These are phyloP conservation scores for Elsinoe fawcettii DNA, from an alignment of 2,329 filamentous ascomycete species.

Conservation along the genomic window DNA sequence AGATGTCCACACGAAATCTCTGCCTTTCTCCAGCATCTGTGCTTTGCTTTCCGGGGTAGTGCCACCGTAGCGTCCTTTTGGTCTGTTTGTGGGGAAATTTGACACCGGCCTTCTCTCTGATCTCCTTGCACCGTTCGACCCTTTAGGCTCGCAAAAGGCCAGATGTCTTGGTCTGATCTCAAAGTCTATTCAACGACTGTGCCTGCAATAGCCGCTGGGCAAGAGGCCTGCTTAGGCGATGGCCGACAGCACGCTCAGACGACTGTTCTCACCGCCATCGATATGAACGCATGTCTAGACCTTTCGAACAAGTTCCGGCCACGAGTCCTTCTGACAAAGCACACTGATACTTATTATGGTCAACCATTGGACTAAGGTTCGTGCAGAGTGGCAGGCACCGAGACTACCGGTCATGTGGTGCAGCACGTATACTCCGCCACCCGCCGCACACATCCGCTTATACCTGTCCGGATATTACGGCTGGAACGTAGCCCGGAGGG, in stretches of 20 bases:
- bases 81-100: slow-evolving; percentile 11
- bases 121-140: neutral
- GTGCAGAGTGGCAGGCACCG: neutral
- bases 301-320: neutral
- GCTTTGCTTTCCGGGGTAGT: neutral
- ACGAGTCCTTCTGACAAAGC: neutral
- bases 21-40: neutral
- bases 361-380: too few relatives aligned
- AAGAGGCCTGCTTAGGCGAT: neutral
- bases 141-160: neutral
- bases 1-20: neutral
- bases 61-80: neutral
- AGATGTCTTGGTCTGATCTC: slow-evolving; percentile 8
- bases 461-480: neutral
- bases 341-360: neutral
- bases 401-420: neutral
- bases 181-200: slow-evolving; percentile 6
- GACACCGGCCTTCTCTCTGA: neutral
- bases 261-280: neutral
- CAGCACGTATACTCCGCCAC: neutral
- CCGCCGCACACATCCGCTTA: neutral
- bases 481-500: neutral
- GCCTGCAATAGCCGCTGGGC: slow-evolving; percentile 7
- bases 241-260: neutral
- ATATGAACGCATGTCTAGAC: neutral